Evolutionary conservation across 352 stramenopile species (phyloP).

Genomic region (Globisporangium uncinulatum): DNA sequence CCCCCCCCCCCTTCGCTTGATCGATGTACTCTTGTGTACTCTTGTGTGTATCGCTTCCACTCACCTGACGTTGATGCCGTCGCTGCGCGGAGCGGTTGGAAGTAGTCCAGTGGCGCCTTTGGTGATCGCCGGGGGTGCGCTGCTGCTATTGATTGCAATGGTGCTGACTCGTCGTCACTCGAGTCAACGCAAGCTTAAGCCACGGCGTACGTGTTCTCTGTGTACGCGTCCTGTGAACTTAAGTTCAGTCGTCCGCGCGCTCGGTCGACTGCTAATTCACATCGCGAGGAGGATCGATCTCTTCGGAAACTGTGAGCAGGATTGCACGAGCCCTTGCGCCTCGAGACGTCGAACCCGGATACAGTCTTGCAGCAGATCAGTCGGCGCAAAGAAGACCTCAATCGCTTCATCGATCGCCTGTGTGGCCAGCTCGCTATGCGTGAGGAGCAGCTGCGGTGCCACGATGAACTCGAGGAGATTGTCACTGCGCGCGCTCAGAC

Average conservation of each 20-base stretch:
- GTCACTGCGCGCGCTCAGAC: conserved; percentile 52
- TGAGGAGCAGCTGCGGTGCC: conserved; percentile 50
- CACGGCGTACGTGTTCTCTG: conserved; percentile 4
- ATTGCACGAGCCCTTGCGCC: conserved; percentile 36
- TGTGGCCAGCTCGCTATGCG: conserved; percentile 37
- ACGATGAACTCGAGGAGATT: conserved; percentile 63
- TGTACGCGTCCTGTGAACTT: too few species aligned
- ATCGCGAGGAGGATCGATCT: background rate
- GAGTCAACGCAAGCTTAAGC: conserved; percentile 19
- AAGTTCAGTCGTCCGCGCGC: too few species aligned
- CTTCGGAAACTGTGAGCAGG: conserved; percentile 15
- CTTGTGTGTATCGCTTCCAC: too few species aligned
- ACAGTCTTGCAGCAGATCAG: conserved; percentile 42
- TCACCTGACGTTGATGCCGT: conserved; percentile 23
- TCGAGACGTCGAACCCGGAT: conserved; percentile 17
- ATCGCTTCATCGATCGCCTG: conserved; percentile 49
- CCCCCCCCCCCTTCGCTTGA: too few species aligned
- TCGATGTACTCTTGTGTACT: too few species aligned
- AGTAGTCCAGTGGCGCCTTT: conserved; percentile 23
- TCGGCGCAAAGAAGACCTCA: conserved; percentile 56
- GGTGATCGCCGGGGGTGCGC: conserved; percentile 32
- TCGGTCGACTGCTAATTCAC: background rate
- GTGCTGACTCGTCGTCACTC: conserved; percentile 31
- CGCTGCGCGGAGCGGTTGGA: conserved; percentile 26
- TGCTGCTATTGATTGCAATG: conserved; percentile 33